These are phyloP conservation scores for Coleophoma cylindrospora DNA, from an alignment of 2,329 filamentous ascomycete species.

Conservation along the genomic window DNA sequence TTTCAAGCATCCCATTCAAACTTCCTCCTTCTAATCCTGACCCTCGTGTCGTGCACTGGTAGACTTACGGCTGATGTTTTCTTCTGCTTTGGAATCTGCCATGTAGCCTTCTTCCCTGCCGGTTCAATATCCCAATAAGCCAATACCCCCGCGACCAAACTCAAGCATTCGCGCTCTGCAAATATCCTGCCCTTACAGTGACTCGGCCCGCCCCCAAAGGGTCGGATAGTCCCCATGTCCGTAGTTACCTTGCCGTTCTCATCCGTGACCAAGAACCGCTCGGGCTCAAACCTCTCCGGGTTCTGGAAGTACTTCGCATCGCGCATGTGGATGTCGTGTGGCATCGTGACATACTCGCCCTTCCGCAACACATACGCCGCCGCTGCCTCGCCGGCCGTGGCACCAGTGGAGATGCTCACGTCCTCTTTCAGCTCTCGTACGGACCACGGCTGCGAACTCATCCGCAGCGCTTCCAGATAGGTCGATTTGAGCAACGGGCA, in stretches of 20 bases:
- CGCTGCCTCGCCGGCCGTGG: neutral
- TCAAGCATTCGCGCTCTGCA: slow-evolving; percentile 42
- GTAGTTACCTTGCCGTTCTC: slow-evolving; percentile 24
- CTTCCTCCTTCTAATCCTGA: slow-evolving; percentile 41
- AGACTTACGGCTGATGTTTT: slow-evolving; percentile 43
- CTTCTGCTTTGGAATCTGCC: slow-evolving; percentile 44
- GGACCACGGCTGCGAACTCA: slow-evolving; percentile 35
- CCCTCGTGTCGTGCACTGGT: slow-evolving; percentile 46
- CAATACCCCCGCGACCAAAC: slow-evolving; percentile 46
- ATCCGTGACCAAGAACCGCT: slow-evolving; percentile 38
- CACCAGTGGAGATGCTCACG: slow-evolving; percentile 22
- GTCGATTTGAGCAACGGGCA: slow-evolving; percentile 40
- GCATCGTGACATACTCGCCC: slow-evolving; percentile 36
- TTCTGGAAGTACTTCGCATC: slow-evolving; percentile 32
- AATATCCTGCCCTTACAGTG: slow-evolving; percentile 46
- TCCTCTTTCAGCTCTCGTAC: slow-evolving; percentile 34
- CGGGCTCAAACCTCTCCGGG: slow-evolving; percentile 35
- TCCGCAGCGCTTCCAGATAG: slow-evolving; percentile 38
- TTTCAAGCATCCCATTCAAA: slow-evolving; percentile 16
- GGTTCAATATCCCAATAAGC: slow-evolving; percentile 51
- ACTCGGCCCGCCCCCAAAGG: slow-evolving; percentile 41
- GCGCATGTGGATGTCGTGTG: slow-evolving; percentile 37
- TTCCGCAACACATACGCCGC: slow-evolving; percentile 33
- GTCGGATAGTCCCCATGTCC: slow-evolving; percentile 36
- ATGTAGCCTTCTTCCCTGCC: slow-evolving; percentile 32